These are phyloP conservation scores for Colletotrichum sp. DNA, from an alignment of 2,329 filamentous ascomycete genomes.

Conservation along the genomic window DNA sequence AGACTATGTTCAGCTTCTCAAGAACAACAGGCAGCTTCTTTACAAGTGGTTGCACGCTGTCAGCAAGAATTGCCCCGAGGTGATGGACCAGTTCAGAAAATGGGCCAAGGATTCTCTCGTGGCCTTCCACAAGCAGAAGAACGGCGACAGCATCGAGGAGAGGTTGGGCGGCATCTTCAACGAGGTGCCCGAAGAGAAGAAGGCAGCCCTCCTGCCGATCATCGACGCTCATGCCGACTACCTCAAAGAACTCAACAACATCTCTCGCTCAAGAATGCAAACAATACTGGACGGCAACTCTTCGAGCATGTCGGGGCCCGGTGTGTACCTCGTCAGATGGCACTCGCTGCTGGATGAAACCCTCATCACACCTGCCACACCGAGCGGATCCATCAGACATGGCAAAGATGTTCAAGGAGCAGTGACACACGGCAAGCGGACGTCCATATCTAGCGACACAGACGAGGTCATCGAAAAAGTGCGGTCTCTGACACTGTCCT, in stretches of 20 bases:
- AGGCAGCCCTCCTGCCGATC: constrained; percentile 48
- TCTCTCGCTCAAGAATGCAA: constrained; percentile 62
- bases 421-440: constrained; percentile 48
- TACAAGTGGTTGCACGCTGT: constrained; percentile 77
- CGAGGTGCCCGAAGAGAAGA: constrained; percentile 51
- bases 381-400: constrained; percentile 55
- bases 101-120: constrained; percentile 65
- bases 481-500: constrained; percentile 32
- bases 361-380: constrained; percentile 64
- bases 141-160: constrained; percentile 35
- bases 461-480: constrained; percentile 28
- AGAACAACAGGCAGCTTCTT: constrained; percentile 64
- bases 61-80: constrained; percentile 69
- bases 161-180: constrained; percentile 47
- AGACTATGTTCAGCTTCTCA: constrained; percentile 72
- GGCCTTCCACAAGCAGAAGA: constrained; percentile 52
- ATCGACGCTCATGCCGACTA: constrained; percentile 68
- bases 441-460: constrained; percentile 30
- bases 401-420: constrained; percentile 57
- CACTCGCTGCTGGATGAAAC: constrained; percentile 74
- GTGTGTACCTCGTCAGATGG: constrained; percentile 76
- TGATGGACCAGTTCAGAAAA: constrained; percentile 63
- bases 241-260: constrained; percentile 56
- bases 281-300: constrained; percentile 53
- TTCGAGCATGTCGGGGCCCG: constrained; percentile 60